Evolutionary conservation across 2,329 filamentous ascomycete genomes (phyloP), one percentile per base, ranked within the genome.

Genomic region (Ramularia endophylla): DNA sequence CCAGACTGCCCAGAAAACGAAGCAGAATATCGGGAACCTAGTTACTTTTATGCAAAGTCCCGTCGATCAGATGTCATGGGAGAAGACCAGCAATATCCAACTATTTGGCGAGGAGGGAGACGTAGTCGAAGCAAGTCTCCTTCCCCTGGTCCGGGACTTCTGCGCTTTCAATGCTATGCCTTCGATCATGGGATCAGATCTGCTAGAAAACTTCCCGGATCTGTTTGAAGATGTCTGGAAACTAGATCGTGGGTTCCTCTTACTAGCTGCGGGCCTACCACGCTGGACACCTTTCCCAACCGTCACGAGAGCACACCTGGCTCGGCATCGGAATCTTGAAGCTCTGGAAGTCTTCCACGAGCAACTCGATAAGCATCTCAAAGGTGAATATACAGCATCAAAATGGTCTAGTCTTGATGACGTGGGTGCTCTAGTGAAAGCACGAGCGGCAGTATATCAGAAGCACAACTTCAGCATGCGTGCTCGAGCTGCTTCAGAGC

Each of bases 61-160:
- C 2, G 75, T 83, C 17, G 80, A 84, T 53, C 76, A 81, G 46
- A 69, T 71, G 51, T 65, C 67, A 2, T 83, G 80, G 80, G 80
- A 84, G 55, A 71, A 76, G 25, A 63, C 59, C n/a, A 70, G 65
- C 13, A 60, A 67, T 8, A 64, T 74, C 1, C 60, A 62, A 2
- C 29, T 43, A 8, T 56, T 30, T 18, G 17, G 16, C 9, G 38
- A 31, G 12, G 44, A 52, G n/a, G 19, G 39, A 17, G 42, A 44
- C 17, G 36, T 65, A 3, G 75, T 71, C 11, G 76, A 81, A 50
- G 66, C 70, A 9, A 66, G 68, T 44, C 58, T 80, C 2, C 68
- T 71, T 36, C 61, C 68, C 3, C 64, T 83, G 5, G 60, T 80
- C 16, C 66, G 75, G 41, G 71, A 77, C 49, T 80, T 81, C 51